Evolutionary conservation across 2,329 filamentous ascomycete species (phyloP).

Genomic region (Arthrobotrys entomopaga): DNA sequence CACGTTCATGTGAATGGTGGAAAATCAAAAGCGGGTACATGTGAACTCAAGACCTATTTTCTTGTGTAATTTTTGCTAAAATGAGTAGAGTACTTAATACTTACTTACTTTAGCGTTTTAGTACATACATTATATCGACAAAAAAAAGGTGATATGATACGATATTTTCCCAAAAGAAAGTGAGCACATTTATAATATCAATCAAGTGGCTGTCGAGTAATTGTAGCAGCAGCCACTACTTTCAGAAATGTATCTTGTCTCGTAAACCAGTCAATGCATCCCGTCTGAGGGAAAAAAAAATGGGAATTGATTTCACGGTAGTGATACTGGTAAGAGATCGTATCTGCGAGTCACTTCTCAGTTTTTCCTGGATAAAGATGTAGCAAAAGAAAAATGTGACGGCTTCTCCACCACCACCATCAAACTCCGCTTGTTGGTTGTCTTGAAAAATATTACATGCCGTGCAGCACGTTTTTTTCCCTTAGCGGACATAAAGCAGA

Average conservation of each 20-base stretch:
- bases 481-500: background rate
- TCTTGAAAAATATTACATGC: background rate
- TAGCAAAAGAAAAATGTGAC: constrained; percentile 38
- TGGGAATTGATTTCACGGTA: constrained; percentile 25
- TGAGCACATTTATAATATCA: too few relatives aligned
- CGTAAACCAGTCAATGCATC: too few relatives aligned
- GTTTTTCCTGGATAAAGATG: constrained; percentile 34
- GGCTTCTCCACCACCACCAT: constrained; percentile 5
- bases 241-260: too few relatives aligned
- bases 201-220: too few relatives aligned
- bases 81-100: background rate
- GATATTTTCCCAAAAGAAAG: too few relatives aligned
- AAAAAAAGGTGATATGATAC: constrained; percentile 8
- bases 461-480: background rate
- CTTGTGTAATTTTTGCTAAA: constrained; percentile 46
- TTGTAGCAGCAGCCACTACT: background rate
- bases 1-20: constrained; percentile 54
- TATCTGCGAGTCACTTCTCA: constrained; percentile 25
- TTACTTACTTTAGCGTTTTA: background rate
- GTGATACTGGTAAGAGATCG: too few relatives aligned
- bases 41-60: constrained; percentile 8
- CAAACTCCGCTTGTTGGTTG: constrained; percentile 5
- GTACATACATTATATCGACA: constrained; percentile 6
- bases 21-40: constrained; percentile 47
- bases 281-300: background rate